These are phyloP conservation scores for Termitomyces sp. DNA, from an alignment of 768 basidiomycete species.

Conservation along the genomic window DNA sequence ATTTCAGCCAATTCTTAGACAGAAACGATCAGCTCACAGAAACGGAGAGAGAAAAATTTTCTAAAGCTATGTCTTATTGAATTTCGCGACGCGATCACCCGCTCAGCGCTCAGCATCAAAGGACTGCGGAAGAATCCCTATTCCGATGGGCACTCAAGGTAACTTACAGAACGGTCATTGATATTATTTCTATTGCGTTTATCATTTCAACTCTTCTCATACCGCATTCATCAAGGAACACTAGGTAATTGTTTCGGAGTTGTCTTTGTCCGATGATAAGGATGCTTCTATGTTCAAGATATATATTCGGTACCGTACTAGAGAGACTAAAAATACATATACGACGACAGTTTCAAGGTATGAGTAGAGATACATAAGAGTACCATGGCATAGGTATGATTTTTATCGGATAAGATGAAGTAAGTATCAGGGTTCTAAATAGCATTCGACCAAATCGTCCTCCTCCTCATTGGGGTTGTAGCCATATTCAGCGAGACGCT, in stretches of 20 bases:
- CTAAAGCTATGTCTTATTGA: neutral
- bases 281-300: neutral
- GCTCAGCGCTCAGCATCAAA: neutral
- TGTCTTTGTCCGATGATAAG: neutral
- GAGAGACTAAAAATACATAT: neutral
- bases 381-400: neutral
- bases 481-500: conserved; percentile 10
- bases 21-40: conserved; percentile 2
- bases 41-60: neutral
- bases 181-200: neutral
- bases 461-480: conserved; percentile 14
- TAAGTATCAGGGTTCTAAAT: neutral
- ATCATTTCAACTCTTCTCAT: neutral
- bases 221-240: neutral
- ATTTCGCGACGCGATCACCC: neutral
- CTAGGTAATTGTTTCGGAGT: neutral
- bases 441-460: conserved; percentile 9
- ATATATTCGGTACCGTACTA: neutral
- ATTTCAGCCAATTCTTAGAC: neutral
- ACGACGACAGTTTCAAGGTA: neutral
- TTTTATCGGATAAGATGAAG: neutral
- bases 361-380: neutral
- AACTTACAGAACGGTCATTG: neutral
- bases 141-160: neutral
- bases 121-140: neutral